phyloP scores from a whole-genome alignment of 305 asterid genomes.

The Lippia alba region DNA sequence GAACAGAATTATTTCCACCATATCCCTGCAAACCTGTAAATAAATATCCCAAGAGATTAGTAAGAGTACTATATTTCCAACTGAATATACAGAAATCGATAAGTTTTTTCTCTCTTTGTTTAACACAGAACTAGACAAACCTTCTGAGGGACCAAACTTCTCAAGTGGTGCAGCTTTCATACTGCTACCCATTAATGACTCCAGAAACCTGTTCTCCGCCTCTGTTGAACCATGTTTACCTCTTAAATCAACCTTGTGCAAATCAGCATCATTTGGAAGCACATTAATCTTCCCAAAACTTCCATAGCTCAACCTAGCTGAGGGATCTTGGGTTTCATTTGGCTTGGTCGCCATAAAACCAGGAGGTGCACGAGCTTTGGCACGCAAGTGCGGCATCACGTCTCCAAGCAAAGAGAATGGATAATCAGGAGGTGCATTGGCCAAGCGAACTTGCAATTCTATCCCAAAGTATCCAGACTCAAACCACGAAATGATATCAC shows the following conservation, averaged over 20 bases:
- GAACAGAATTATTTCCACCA: constrained; percentile 42
- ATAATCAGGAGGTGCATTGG: constrained; percentile 61
- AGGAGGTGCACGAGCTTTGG: constrained; percentile 87
- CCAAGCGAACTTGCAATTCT: constrained; percentile 78
- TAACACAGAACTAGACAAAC: constrained; percentile 41
- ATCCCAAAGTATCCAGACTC: constrained; percentile 90
- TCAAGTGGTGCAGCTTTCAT: constrained; percentile 50
- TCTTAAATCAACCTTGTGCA: constrained; percentile 54
- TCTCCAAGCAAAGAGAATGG: constrained; percentile 78
- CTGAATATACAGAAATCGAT: not conserved
- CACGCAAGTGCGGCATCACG: constrained; percentile 87
- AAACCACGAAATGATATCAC: constrained; percentile 85
- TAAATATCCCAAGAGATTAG: constrained; percentile 13
- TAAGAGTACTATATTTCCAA: constrained; percentile 25
- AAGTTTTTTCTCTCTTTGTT: not conserved
- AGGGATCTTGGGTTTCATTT: constrained; percentile 54
- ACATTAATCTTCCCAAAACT: constrained; percentile 50
- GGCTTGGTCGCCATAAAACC: constrained; percentile 77
- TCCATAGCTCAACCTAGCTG: constrained; percentile 48
- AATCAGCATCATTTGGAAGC: constrained; percentile 54
- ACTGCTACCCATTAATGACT: constrained; percentile 75
- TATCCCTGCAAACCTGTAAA: constrained; percentile 72
- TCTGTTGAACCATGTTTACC: constrained; percentile 53
- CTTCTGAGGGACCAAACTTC: constrained; percentile 69
- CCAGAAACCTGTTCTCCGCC: constrained; percentile 80